Conservation (phyloP, 2,329 filamentous ascomycete species). For the Fusarium illudens region DNA sequence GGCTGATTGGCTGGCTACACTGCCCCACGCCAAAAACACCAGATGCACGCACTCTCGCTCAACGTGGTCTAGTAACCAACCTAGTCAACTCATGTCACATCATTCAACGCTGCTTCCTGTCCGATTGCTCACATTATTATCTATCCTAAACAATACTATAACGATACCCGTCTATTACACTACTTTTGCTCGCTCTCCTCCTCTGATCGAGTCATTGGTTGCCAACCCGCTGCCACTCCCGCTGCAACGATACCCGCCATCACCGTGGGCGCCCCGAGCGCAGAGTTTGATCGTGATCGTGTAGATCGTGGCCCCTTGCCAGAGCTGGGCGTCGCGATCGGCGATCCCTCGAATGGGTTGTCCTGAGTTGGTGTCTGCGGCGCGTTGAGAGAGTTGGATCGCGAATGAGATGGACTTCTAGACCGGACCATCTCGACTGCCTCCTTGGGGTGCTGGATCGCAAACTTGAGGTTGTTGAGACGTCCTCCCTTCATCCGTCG, state of each 20-base stretch:
- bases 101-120: not conserved
- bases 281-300: conserved; percentile 72
- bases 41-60: not conserved
- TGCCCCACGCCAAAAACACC: conserved; percentile 1
- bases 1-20: conserved; percentile 37
- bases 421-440: conserved; percentile 66
- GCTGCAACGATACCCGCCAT: conserved; percentile 87
- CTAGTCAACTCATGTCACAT: not conserved
- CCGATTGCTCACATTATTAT: conserved; percentile 8
- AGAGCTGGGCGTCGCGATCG: conserved; percentile 65
- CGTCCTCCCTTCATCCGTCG: conserved; percentile 83
- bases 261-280: conserved; percentile 76
- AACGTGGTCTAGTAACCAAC: not conserved
- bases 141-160: conserved; percentile 39
- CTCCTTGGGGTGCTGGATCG: conserved; percentile 78
- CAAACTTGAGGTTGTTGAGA: conserved; percentile 82
- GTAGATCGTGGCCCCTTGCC: conserved; percentile 73
- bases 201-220: conserved; percentile 60
- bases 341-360: conserved; percentile 58
- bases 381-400: conserved; percentile 68
- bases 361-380: conserved; percentile 70
- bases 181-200: conserved; percentile 39
- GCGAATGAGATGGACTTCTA: conserved; percentile 69
- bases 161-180: conserved; percentile 26
- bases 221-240: conserved; percentile 79